A percentile compares a stretch with the other conserved stretches of the same genome.
Evolutionary conservation across 2,329 filamentous ascomycete genomes (phyloP).

Genomic region (Fusarium sp.): DNA sequence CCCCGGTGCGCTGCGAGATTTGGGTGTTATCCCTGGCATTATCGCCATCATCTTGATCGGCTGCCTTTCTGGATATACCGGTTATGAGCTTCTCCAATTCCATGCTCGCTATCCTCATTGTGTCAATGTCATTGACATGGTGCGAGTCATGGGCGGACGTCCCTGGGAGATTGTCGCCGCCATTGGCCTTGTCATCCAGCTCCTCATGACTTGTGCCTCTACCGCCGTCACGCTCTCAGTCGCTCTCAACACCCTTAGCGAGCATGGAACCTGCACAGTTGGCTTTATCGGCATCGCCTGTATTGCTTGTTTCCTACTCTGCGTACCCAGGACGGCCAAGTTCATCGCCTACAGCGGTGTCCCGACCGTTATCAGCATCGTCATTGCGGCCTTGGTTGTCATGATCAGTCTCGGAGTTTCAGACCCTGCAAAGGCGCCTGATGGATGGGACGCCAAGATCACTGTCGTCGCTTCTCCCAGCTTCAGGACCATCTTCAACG

Average conservation of each 20-base stretch:
- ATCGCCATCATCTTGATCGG: slow-evolving; percentile 72
- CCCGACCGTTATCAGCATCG: slow-evolving; percentile 9
- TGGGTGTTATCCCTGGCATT: slow-evolving; percentile 74
- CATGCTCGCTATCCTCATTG: slow-evolving; percentile 75
- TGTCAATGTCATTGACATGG: slow-evolving; percentile 76
- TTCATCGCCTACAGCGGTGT: slow-evolving; percentile 9
- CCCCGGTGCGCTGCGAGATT: slow-evolving; percentile 73
- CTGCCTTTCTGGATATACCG: slow-evolving; percentile 70
- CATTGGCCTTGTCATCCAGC: slow-evolving; percentile 3
- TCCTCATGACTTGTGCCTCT: slow-evolving; percentile 11
- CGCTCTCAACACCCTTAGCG: neutral
- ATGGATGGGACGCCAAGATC: slow-evolving; percentile 18
- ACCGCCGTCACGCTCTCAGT: slow-evolving; percentile 11
- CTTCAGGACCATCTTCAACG: slow-evolving; percentile 16
- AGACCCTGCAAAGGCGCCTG: neutral
- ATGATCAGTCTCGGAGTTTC: slow-evolving; percentile 12
- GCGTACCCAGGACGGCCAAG: slow-evolving; percentile 4
- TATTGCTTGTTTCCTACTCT: neutral
- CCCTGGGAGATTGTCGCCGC: neutral
- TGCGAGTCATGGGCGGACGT: slow-evolving; percentile 60
- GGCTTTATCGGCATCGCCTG: slow-evolving; percentile 1
- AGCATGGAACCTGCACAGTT: slow-evolving; percentile 2
- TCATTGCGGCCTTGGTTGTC: slow-evolving; percentile 7
- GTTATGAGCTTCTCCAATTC: slow-evolving; percentile 67
- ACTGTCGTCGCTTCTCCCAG: neutral